Percentiles rank a stretch among this genome's conserved stretches.
phyloP scores from a whole-genome alignment of 2,329 filamentous ascomycete species.

The Didymella segeticola region DNA sequence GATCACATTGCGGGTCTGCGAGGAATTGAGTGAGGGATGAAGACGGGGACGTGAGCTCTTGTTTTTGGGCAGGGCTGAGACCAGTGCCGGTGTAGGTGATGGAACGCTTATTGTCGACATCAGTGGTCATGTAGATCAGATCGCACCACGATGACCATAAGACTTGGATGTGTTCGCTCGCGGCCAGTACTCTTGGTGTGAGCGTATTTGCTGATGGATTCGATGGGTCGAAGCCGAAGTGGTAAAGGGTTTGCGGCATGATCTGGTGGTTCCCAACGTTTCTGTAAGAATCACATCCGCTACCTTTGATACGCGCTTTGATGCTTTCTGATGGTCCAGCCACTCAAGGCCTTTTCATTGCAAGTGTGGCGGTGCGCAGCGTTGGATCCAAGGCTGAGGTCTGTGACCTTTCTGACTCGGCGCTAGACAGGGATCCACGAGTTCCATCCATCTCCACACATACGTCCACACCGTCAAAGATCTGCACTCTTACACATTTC shows the following conservation, averaged over 20 bases:
- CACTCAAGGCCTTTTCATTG: background rate
- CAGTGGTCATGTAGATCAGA: conserved; percentile 14
- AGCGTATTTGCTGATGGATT: background rate
- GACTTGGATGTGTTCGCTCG: background rate
- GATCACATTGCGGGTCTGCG: background rate
- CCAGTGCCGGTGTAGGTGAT: conserved; percentile 30
- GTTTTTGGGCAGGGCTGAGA: conserved; percentile 19
- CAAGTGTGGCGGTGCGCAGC: conserved; percentile 6
- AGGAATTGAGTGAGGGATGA: background rate
- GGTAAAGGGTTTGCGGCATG: conserved; percentile 9
- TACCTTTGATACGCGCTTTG: background rate
- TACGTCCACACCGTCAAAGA: conserved; percentile 19
- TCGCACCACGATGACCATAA: conserved; percentile 45
- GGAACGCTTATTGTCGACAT: background rate
- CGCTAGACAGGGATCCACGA: conserved; percentile 12
- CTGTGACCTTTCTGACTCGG: background rate
- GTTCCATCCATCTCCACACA: background rate
- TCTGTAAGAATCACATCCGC: background rate
- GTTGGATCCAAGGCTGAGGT: background rate
- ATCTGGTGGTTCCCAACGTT: background rate
- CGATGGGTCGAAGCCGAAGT: conserved; percentile 6
- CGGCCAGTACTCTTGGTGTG: conserved; percentile 6
- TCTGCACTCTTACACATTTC: conserved; percentile 7
- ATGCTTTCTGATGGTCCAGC: background rate
- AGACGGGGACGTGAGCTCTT: background rate